A percentile compares a stretch with the other conserved stretches of the same genome.
Evolutionary conservation across 192 early-diverging fungal genomes (phyloP).

Genomic region (Podila minutissima): DNA sequence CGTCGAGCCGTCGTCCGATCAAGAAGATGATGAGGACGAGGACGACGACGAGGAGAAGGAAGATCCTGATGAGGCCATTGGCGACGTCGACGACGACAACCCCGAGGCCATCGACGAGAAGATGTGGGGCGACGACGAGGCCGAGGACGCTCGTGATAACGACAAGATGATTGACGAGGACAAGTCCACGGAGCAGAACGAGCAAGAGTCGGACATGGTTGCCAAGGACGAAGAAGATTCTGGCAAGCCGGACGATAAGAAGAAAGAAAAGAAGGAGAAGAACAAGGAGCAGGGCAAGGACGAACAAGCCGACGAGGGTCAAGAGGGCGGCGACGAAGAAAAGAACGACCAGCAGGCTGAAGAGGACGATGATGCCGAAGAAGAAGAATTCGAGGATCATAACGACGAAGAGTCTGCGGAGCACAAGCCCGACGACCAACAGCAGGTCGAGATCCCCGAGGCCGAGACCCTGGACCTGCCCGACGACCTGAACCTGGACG

Average conservation of each 20-base stretch:
- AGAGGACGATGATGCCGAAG: slow-evolving; percentile 54
- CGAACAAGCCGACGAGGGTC: slow-evolving; percentile 45
- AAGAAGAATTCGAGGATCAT: slow-evolving; percentile 63
- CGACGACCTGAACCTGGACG: slow-evolving; percentile 81
- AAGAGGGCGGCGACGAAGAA: slow-evolving; percentile 60
- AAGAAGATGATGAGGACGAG: slow-evolving; percentile 63
- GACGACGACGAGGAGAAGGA: slow-evolving; percentile 80
- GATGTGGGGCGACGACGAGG: slow-evolving; percentile 93
- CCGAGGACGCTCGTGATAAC: slow-evolving; percentile 65
- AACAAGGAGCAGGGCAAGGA: slow-evolving; percentile 54
- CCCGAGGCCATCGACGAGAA: slow-evolving; percentile 95
- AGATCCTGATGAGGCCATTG: slow-evolving; percentile 90
- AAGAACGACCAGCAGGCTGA: slow-evolving; percentile 50
- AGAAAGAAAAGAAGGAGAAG: slow-evolving; percentile 58
- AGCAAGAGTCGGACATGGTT: slow-evolving; percentile 68
- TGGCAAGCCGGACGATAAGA: slow-evolving; percentile 59
- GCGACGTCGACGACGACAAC: slow-evolving; percentile 87
- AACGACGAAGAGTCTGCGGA: slow-evolving; percentile 54
- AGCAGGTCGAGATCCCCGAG: slow-evolving; percentile 67
- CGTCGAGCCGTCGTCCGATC: slow-evolving; percentile 73
- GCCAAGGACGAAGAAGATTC: slow-evolving; percentile 68
- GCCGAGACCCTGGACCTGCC: slow-evolving; percentile 83
- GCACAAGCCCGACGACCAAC: slow-evolving; percentile 58
- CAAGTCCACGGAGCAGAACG: slow-evolving; percentile 54
- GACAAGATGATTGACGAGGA: slow-evolving; percentile 77